Evolutionary conservation across 164 flowering plant genomes (phyloP).

Genomic region (Sedum album): DNA sequence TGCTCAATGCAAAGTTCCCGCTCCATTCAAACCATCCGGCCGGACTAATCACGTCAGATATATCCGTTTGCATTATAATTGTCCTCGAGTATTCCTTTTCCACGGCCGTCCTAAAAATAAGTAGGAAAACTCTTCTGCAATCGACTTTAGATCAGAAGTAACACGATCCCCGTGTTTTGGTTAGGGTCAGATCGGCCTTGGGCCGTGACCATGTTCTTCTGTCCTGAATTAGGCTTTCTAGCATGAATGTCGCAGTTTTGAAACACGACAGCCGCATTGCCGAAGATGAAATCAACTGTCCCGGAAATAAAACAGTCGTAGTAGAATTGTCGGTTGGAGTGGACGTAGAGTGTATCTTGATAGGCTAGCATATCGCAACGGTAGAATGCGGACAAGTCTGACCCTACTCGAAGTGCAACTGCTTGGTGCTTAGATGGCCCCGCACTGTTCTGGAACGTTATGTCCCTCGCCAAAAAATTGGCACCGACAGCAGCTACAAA

Average conservation of each 20-base stretch:
- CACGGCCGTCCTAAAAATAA: slow-evolving; percentile 34
- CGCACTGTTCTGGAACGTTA: slow-evolving; percentile 77
- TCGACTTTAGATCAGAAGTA: slow-evolving; percentile 47
- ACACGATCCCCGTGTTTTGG: slow-evolving; percentile 75
- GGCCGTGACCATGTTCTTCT: slow-evolving; percentile 70
- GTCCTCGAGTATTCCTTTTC: not conserved
- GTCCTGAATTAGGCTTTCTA: slow-evolving; percentile 50
- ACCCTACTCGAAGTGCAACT: slow-evolving; percentile 70
- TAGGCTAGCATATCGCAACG: slow-evolving; percentile 58
- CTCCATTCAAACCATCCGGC: slow-evolving; percentile 52
- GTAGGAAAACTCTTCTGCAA: slow-evolving; percentile 35
- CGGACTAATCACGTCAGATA: slow-evolving; percentile 43
- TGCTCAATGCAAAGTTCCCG: slow-evolving; percentile 28
- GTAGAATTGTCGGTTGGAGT: slow-evolving; percentile 37
- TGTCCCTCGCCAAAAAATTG: slow-evolving; percentile 61
- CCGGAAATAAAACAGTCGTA: slow-evolving; percentile 42
- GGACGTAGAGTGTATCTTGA: slow-evolving; percentile 71
- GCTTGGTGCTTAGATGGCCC: slow-evolving; percentile 34
- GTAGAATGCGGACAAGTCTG: slow-evolving; percentile 81
- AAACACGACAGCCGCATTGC: slow-evolving; percentile 47
- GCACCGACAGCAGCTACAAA: slow-evolving; percentile 62
- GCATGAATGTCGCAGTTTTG: slow-evolving; percentile 35
- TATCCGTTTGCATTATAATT: slow-evolving; percentile 33
- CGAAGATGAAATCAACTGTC: slow-evolving; percentile 80
- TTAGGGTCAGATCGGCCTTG: slow-evolving; percentile 71